Base-by-base conservation (phyloP, 176 grass and related monocot genomes). In the Guadua angustifolia region DNA sequence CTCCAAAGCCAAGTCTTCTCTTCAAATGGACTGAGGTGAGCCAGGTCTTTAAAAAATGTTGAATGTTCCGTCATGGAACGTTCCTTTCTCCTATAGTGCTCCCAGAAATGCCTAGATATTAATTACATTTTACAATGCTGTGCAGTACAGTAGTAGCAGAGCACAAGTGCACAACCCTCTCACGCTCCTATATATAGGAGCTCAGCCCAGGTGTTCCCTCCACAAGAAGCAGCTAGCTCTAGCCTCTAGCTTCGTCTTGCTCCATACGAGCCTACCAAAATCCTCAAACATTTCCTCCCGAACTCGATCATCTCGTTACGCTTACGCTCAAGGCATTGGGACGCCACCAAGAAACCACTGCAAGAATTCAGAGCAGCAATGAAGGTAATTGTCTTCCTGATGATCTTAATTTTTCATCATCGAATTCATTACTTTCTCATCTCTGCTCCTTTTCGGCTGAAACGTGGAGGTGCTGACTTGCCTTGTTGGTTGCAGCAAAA, bases 401-500 rank as follows among this genome's bases (percentile, higher is more conserved):
- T 19, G 19, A 39, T 69, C 35, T 67, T 55, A 55, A 21, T 55
- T 19, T 8, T 21, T 6, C 6, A 8, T 55, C 18, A 21, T 55
- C 51, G 18, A 7, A 18, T 55, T 55, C 21, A 3, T 8, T 55
- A 55, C 18, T 55, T 21, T 7, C 6, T 55, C 17, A 55, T 55
- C 7, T 21, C 5, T 15, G 2, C 46, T 70, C 69, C 29, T 29
- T 71, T 29, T 73, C 14, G 45, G 25, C 70, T 50, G 70, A 73
- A 50, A 15, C 44, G 50, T 49, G 1, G 42, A 7, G 55, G 7
- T 7, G 12, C n/a, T 15, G 21, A 21, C 46, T 3, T 7, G 59
- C 24, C 1, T 25, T 16, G 22, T 49, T 49, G 38, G 60, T 33
- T 73, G 71, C 71, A 73, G 94, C 76, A 87, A 7, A 88, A 90